A percentile compares a stretch with the other conserved stretches of the same genome.
Conservation (phyloP, 176 grass and related monocot genomes). For the Oryza coarctata region DNA sequence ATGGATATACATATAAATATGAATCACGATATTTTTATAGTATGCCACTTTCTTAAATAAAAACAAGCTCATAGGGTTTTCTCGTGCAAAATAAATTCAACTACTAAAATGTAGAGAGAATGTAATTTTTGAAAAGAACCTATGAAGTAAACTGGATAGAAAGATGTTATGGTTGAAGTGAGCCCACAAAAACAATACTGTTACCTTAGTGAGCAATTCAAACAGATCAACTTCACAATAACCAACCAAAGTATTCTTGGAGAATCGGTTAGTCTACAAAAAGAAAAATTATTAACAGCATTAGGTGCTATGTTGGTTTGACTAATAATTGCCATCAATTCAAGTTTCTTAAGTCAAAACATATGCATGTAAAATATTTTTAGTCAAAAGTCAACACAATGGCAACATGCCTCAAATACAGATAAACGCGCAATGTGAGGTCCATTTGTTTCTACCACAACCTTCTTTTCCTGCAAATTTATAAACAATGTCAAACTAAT, state of each 20-base stretch:
- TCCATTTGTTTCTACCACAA: conserved; percentile 79
- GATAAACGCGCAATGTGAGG: conserved; percentile 83
- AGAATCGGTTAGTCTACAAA: conserved; percentile 84
- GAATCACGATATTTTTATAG: background rate
- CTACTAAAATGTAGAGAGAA: background rate
- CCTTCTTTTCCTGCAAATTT: conserved; percentile 85
- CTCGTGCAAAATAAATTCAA: background rate
- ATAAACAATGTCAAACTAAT: background rate
- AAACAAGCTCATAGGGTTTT: background rate
- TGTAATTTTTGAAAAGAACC: background rate
- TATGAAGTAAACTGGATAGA: background rate
- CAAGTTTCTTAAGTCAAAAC: background rate
- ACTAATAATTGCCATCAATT: conserved; percentile 6
- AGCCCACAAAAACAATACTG: conserved; percentile 4
- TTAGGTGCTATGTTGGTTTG: background rate
- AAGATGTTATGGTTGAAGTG: background rate
- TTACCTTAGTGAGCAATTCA: conserved; percentile 81
- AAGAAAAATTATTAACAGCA: conserved; percentile 33
- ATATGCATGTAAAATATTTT: background rate
- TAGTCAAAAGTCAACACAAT: background rate
- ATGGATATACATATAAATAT: background rate
- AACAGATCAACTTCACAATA: conserved; percentile 95
- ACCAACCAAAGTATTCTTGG: conserved; percentile 91
- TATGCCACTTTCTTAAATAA: background rate
- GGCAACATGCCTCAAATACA: conserved; percentile 80